A percentile compares a stretch with the other conserved stretches of the same genome.
These are phyloP conservation scores for Plasmopara muralis DNA, from an alignment of 352 stramenopile genomes.

Conservation along the genomic window DNA sequence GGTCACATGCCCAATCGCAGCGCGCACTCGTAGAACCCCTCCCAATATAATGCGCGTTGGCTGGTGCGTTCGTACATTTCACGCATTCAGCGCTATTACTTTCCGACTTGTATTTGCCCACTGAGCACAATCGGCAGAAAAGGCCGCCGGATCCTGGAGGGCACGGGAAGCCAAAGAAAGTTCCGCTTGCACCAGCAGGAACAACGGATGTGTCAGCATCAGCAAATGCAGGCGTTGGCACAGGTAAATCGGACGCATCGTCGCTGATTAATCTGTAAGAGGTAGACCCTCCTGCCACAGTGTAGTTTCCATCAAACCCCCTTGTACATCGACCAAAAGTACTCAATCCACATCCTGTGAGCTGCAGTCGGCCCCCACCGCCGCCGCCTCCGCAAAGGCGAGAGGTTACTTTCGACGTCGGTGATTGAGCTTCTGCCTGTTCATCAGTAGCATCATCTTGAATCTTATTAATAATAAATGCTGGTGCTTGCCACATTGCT, in stretches of 20 bases:
- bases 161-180: conserved; percentile 79
- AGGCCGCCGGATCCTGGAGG: conserved; percentile 63
- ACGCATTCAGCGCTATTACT: conserved; percentile 73
- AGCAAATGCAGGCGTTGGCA: conserved; percentile 14
- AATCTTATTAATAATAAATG: conserved; percentile 11
- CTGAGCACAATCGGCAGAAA: conserved; percentile 54
- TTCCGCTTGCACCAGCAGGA: conserved; percentile 38
- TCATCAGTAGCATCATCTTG: conserved; percentile 16
- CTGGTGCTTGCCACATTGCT: conserved; percentile 7
- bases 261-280: conserved; percentile 24
- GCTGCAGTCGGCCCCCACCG: conserved; percentile 57
- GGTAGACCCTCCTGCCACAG: conserved; percentile 52
- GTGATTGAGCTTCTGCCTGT: conserved; percentile 19
- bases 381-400: conserved; percentile 62
- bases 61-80: conserved; percentile 49
- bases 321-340: conserved; percentile 60
- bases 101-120: conserved; percentile 69
- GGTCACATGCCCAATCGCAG: conserved; percentile 70
- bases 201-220: conserved; percentile 21
- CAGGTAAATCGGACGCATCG: conserved; percentile 9
- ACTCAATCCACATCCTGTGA: conserved; percentile 59
- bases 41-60: conserved; percentile 62
- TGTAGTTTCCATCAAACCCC: conserved; percentile 75
- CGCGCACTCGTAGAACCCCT: conserved; percentile 35
- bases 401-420: conserved; percentile 17